Evolutionary conservation across 2,329 filamentous ascomycete genomes (phyloP).

Genomic region (Onygena corvina): DNA sequence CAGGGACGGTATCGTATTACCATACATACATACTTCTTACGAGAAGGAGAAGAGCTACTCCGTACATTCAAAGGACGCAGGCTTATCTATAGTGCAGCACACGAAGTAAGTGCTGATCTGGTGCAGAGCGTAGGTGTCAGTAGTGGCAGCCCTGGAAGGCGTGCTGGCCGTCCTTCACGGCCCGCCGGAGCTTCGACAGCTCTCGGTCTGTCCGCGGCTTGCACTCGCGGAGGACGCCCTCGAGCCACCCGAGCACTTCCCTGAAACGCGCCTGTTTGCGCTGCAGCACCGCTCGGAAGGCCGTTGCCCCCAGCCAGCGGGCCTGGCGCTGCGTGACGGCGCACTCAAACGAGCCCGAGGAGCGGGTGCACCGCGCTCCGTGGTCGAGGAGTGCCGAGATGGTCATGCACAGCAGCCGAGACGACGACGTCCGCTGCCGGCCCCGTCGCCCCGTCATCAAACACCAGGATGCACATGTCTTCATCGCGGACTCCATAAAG

Average conservation of each 20-base stretch:
- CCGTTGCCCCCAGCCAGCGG: conserved; percentile 53
- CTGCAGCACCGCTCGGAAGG: conserved; percentile 56
- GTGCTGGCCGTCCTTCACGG: conserved; percentile 24
- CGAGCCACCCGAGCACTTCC: conserved; percentile 57
- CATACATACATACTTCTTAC: background rate
- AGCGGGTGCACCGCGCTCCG: conserved; percentile 37
- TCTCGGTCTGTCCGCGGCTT: conserved; percentile 27
- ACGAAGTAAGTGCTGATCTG: background rate
- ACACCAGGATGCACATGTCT: conserved; percentile 50
- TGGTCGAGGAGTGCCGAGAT: conserved; percentile 44
- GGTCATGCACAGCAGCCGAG: conserved; percentile 45
- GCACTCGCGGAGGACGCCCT: conserved; percentile 35
- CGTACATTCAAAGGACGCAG: too few relatives aligned
- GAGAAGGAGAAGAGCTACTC: background rate
- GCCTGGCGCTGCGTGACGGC: conserved; percentile 49
- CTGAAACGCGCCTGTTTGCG: conserved; percentile 60
- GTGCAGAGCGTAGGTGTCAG: too few relatives aligned
- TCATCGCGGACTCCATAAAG: conserved; percentile 66
- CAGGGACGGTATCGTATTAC: background rate
- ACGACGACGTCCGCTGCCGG: background rate
- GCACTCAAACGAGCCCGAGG: conserved; percentile 38
- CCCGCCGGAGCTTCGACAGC: conserved; percentile 24
- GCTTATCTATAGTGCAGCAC: background rate
- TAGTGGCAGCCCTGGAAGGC: background rate
- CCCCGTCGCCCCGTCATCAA: conserved; percentile 43